A percentile compares a stretch with the other conserved stretches of the same genome.
These are phyloP conservation scores for Lathyrus tuberosus DNA, from an alignment of 306 rosid genomes.

Conservation along the genomic window DNA sequence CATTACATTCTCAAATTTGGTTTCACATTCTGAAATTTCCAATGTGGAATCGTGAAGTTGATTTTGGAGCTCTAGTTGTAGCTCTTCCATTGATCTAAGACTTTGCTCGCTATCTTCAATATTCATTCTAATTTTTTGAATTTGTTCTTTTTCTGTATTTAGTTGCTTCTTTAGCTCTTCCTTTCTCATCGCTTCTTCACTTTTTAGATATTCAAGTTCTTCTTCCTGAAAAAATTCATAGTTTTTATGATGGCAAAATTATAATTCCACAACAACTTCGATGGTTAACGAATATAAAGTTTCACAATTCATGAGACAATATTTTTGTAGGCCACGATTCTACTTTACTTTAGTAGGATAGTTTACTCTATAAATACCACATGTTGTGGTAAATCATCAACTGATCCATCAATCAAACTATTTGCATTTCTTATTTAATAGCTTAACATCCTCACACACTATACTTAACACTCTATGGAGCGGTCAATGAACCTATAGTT, in stretches of 20 bases:
- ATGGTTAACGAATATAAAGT: too few relatives aligned
- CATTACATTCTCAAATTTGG: constrained; percentile 46
- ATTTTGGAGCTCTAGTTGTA: constrained; percentile 48
- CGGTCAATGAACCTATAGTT: too few relatives aligned
- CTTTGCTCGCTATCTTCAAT: constrained; percentile 51
- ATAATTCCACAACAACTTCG: neutral
- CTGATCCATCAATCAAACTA: too few relatives aligned
- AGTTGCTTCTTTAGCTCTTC: constrained; percentile 48
- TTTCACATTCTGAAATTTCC: constrained; percentile 35
- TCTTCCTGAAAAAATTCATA: constrained; percentile 39
- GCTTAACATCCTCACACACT: too few relatives aligned
- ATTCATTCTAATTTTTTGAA: constrained; percentile 36
- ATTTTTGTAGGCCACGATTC: too few relatives aligned
- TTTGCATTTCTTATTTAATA: too few relatives aligned
- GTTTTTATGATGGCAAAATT: neutral
- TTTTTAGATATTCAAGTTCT: constrained; percentile 51
- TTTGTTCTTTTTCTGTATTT: constrained; percentile 43
- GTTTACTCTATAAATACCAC: too few relatives aligned
- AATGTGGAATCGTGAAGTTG: constrained; percentile 45
- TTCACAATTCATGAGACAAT: too few relatives aligned
- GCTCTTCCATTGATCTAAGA: constrained; percentile 48
- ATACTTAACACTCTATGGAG: too few relatives aligned
- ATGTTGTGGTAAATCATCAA: too few relatives aligned
- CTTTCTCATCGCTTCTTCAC: constrained; percentile 44
- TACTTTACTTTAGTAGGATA: too few relatives aligned